phyloP scores from a whole-genome alignment of 148 eudicot genomes.

The Polygonum maritimum region DNA sequence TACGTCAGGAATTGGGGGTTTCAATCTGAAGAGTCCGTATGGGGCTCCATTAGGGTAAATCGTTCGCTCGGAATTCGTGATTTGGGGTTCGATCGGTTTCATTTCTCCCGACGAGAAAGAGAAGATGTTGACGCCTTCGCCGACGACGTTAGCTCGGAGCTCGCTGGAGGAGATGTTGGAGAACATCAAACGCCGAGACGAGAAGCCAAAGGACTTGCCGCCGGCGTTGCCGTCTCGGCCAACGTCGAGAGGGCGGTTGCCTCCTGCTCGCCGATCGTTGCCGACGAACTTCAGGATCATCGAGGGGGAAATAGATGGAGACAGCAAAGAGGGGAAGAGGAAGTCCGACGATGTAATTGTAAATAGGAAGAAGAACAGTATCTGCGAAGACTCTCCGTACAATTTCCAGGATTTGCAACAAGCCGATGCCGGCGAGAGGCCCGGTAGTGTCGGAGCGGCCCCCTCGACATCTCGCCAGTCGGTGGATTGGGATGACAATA shows the following conservation, averaged over 20 bases:
- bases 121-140: slow-evolving; percentile 43
- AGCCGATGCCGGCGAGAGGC: slow-evolving; percentile 18
- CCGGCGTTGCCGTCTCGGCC: slow-evolving; percentile 87
- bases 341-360: neutral
- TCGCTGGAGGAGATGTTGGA: slow-evolving; percentile 92
- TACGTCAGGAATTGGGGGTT: neutral
- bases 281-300: slow-evolving; percentile 36
- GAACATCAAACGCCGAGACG: slow-evolving; percentile 47
- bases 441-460: slow-evolving; percentile 16
- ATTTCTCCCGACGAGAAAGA: neutral
- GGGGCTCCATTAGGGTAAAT: neutral
- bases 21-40: neutral
- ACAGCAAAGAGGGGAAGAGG: slow-evolving; percentile 12
- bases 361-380: slow-evolving; percentile 34
- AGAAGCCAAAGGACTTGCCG: slow-evolving; percentile 55
- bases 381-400: slow-evolving; percentile 49
- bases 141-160: slow-evolving; percentile 39
- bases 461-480: slow-evolving; percentile 23
- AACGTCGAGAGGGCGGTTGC: slow-evolving; percentile 51
- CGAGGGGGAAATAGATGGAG: slow-evolving; percentile 4
- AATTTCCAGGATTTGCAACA: slow-evolving; percentile 6
- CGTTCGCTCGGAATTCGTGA: neutral
- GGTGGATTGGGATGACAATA: slow-evolving; percentile 17
- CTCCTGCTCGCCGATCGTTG: slow-evolving; percentile 40
- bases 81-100: neutral